Base-by-base conservation (phyloP, 768 basidiomycete genomes). In the Phanerodontia chrysosporium region DNA sequence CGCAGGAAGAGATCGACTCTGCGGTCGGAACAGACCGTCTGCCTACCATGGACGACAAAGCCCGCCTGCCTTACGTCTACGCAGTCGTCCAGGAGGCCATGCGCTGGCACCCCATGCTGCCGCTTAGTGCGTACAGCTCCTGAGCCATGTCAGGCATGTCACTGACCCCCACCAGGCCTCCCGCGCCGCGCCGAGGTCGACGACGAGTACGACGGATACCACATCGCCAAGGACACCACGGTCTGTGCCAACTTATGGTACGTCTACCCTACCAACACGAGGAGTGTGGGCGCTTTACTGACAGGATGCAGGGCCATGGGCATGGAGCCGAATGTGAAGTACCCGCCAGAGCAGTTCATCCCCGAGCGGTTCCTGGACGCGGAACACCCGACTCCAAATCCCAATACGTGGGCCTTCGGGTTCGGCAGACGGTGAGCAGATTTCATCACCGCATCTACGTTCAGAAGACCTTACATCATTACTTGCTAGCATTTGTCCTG, bases 211-310 rank as follows among this genome's bases (percentile, higher is more conserved):
- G 66, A 77, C 27, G 82, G 77, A 4, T 76, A 77, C 71, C 70
- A 75, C 30, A 79, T 86, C 39, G 84, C 85, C n/a, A 81, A 83
- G 65, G 84, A 85, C 10, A 78, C 83, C 1, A 62, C 83, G 62
- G 79, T 82, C 52, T 52, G 83, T 58, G 76, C 74, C 14, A 85
- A 85, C 36, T 16, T 24, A 25, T 58, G 82, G 83, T 53, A 28
- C 36, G 52, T 22, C 35, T 21, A 39, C 30, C 3, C 7, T 53
- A 5, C 18, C 6, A 10, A 22, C 8, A 24, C 21, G 3, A 22
- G 8, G 22, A n/a, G 13, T 27, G 35, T 24, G 51, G 3, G 8
- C 39, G 21, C 7, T 39, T 3, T 35, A 18, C 18, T 22, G 22
- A 32, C 8, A 29, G 10, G 8, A 6, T 10, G 3, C 18, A 53